phyloP scores from a whole-genome alignment of 768 basidiomycete species.

The Pholiota molesta region DNA sequence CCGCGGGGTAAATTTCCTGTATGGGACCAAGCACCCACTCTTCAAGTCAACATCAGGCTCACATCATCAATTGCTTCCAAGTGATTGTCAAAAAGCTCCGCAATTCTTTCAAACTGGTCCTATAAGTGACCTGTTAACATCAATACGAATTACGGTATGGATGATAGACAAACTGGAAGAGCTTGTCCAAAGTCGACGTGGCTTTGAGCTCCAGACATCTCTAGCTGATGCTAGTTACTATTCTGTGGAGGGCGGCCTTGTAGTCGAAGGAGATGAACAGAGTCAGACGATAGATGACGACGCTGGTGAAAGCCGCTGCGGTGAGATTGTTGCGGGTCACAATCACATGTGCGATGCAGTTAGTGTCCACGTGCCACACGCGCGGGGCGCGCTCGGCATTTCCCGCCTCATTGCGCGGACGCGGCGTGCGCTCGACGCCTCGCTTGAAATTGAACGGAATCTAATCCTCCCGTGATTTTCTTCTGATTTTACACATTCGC shows the following conservation, averaged over 20 bases:
- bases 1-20: slow-evolving; percentile 4
- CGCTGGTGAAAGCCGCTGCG: neutral
- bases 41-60: slow-evolving; percentile 25
- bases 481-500: too few relatives aligned
- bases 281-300: neutral
- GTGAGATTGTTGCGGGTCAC: too few relatives aligned
- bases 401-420: too few relatives aligned
- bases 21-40: neutral
- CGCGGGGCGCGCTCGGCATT: too few relatives aligned
- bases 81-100: slow-evolving; percentile 60
- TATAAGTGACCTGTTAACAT: slow-evolving; percentile 26
- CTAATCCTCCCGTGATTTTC: too few relatives aligned
- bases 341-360: too few relatives aligned
- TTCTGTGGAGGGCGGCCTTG: neutral
- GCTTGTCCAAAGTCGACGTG: neutral
- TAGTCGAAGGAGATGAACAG: neutral
- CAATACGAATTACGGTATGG: neutral
- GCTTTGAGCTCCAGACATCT: neutral
- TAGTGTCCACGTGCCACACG: too few relatives aligned
- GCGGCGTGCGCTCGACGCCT: too few relatives aligned
- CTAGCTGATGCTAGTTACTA: neutral
- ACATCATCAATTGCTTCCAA: slow-evolving; percentile 70
- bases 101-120: slow-evolving; percentile 76
- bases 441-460: too few relatives aligned
- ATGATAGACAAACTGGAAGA: slow-evolving; percentile 2